A percentile compares a stretch with the other conserved stretches of the same genome.
Conservation (phyloP, 371 early-diverging fungal genomes). For the Nematocida ausubeli region DNA sequence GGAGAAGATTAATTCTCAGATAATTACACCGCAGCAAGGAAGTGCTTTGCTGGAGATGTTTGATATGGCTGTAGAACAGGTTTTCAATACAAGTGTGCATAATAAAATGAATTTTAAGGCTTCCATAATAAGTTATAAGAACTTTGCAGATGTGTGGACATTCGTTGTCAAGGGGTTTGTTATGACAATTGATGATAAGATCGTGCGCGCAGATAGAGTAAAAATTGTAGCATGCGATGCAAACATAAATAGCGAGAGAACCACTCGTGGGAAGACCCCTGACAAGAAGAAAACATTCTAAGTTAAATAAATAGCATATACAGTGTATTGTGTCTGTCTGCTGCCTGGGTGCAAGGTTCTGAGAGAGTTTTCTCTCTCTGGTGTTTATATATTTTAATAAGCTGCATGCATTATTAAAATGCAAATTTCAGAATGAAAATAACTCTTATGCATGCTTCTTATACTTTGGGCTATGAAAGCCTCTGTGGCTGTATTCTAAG, state of each 20-base stretch:
- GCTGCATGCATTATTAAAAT: too few relatives aligned
- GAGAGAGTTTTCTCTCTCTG: too few relatives aligned
- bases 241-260: constrained; percentile 62
- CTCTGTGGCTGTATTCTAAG: too few relatives aligned
- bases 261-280: constrained; percentile 20
- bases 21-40: constrained; percentile 66
- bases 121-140: constrained; percentile 63
- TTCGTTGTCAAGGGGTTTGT: constrained; percentile 67
- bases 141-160: constrained; percentile 69
- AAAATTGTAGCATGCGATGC: constrained; percentile 69
- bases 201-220: constrained; percentile 58
- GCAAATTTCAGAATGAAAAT: too few relatives aligned
- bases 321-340: constrained; percentile 1
- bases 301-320: constrained; percentile 10
- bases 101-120: constrained; percentile 67
- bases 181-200: constrained; percentile 67
- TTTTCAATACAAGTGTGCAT: constrained; percentile 65
- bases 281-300: constrained; percentile 52
- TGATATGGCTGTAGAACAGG: constrained; percentile 63
- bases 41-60: constrained; percentile 62
- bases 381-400: too few relatives aligned
- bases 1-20: constrained; percentile 63
- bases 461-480: too few relatives aligned
- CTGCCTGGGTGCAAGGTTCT: too few relatives aligned
- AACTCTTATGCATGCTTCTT: too few relatives aligned